phyloP scores from a whole-genome alignment of 768 basidiomycete species.

The Tephrocybe sp. region DNA sequence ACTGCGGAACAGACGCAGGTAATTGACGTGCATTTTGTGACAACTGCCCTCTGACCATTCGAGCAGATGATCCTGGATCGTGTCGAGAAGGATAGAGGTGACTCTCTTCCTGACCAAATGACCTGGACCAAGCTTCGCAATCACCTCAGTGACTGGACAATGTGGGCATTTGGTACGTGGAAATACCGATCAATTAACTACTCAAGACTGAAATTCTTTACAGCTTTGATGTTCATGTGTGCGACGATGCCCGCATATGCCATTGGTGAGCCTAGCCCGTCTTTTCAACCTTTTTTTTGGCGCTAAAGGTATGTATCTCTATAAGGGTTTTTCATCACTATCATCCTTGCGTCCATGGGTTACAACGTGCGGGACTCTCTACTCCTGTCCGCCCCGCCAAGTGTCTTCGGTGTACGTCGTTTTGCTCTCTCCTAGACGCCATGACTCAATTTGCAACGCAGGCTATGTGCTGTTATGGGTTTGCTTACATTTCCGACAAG shows the following conservation, averaged over 20 bases:
- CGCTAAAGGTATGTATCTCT: not conserved
- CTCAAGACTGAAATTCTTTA: not conserved
- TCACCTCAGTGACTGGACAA: conserved; percentile 35
- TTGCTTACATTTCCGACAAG: conserved; percentile 38
- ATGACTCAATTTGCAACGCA: conserved; percentile 11
- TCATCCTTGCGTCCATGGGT: conserved; percentile 36
- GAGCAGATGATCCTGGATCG: conserved; percentile 24
- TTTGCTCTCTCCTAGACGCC: not conserved
- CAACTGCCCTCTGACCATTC: not conserved
- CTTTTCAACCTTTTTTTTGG: not conserved
- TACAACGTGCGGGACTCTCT: conserved; percentile 27
- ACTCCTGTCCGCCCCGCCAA: conserved; percentile 36
- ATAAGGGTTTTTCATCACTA: conserved; percentile 31
- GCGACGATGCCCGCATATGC: conserved; percentile 38
- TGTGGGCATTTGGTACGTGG: conserved; percentile 35
- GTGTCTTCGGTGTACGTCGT: conserved; percentile 27
- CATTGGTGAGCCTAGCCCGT: conserved; percentile 19
- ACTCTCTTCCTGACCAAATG: conserved; percentile 35
- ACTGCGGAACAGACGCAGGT: conserved; percentile 35
- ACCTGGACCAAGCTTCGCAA: conserved; percentile 28
- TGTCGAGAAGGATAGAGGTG: conserved; percentile 36
- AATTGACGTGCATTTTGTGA: not conserved
- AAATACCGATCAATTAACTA: not conserved
- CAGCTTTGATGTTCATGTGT: conserved; percentile 37
- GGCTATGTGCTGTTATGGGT: conserved; percentile 34